A percentile compares a stretch with the other conserved stretches of the same genome.
Evolutionary conservation across 352 stramenopile species (phyloP).

Genomic region (Aphanomyces astaci): DNA sequence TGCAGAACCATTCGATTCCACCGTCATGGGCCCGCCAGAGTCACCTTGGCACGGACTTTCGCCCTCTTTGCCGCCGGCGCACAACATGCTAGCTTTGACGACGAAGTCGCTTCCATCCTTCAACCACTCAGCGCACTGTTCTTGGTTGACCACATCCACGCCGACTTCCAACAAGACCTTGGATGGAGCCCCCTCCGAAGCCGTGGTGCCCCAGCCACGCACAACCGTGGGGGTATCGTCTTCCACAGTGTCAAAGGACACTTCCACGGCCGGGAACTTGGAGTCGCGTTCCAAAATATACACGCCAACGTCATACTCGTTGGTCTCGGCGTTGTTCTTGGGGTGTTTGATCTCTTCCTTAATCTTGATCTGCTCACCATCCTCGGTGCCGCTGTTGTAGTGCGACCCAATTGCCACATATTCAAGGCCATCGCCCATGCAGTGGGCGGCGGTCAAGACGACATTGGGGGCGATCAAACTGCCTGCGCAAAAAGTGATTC

Average conservation of each 20-base stretch:
- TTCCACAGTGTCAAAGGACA: too few relatives aligned
- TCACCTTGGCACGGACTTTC: constrained; percentile 54
- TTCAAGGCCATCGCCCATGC: constrained; percentile 29
- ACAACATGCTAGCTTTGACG: constrained; percentile 58
- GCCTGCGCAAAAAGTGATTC: constrained; percentile 34
- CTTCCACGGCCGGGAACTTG: too few relatives aligned
- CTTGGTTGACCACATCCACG: constrained; percentile 39
- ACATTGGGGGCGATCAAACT: constrained; percentile 57
- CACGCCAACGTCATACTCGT: constrained; percentile 51
- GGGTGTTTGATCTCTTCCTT: constrained; percentile 42
- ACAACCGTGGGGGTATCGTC: too few relatives aligned
- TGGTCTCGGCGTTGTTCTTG: too few relatives aligned
- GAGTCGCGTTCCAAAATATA: constrained; percentile 33
- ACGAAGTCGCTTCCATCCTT: constrained; percentile 39
- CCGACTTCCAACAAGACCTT: constrained; percentile 37
- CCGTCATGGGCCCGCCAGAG: constrained; percentile 41
- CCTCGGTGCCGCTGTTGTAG: constrained; percentile 35
- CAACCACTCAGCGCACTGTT: constrained; percentile 29
- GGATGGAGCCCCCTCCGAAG: constrained; percentile 22
- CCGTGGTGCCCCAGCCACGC: too few relatives aligned
- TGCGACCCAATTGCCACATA: constrained; percentile 53
- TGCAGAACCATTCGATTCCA: constrained; percentile 22
- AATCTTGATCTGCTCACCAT: constrained; percentile 48
- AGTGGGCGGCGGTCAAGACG: constrained; percentile 58
- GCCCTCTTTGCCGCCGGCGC: constrained; percentile 35